Base-by-base conservation (phyloP, 225 moss, liverwort and hornwort genomes). In the Pseudisothecium myosuroides region DNA sequence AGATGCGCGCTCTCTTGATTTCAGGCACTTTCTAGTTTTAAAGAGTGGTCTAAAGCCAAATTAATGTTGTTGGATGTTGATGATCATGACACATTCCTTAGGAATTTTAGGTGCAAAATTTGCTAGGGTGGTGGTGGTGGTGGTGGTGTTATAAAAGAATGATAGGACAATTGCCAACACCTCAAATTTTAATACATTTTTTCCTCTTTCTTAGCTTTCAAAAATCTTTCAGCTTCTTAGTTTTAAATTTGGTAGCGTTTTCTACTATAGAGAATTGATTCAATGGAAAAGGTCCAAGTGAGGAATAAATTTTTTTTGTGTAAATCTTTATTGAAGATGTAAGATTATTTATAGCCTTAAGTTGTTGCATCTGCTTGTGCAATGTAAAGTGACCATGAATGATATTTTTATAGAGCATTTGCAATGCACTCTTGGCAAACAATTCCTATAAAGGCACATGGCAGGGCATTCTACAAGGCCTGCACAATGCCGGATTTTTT, bases 151-250 rank as follows among this genome's bases (percentile, higher is more conserved):
- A n/a, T n/a, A 68, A 23, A 39, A 13, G 1, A 13, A 39, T n/a
- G 23, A 39, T 23, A 23, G 1, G 7, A 39, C 7, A 68, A 68
- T 68, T 68, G 23, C 4, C 1, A n/a, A 4, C 7, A 13, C 39
- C 13, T 68, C 39, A 39, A 23, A 7, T n/a, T n/a, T 68, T 68
- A n/a, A n/a, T 68, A 68, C 7, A 23, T 13, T 1, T n/a, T 39
- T 2, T 4, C 4, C 1, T 6, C 2, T 39, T 69, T 67, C n/a
- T n/a, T 4, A 67, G 0, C 2, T 37, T 67, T 22, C 10, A 65
- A 56, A 0, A 67, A n/a, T n/a, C 14, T 6, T 4, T 13, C n/a
- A 4, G 12, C n/a, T n/a, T n/a, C n/a, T 68, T 68, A n/a, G 7
- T 68, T 39, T 68, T 23, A 23, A 68, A n/a, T n/a, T 23, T 23